Conservation (phyloP, 2,329 filamentous ascomycete genomes). For the Escovopsis sp. region DNA sequence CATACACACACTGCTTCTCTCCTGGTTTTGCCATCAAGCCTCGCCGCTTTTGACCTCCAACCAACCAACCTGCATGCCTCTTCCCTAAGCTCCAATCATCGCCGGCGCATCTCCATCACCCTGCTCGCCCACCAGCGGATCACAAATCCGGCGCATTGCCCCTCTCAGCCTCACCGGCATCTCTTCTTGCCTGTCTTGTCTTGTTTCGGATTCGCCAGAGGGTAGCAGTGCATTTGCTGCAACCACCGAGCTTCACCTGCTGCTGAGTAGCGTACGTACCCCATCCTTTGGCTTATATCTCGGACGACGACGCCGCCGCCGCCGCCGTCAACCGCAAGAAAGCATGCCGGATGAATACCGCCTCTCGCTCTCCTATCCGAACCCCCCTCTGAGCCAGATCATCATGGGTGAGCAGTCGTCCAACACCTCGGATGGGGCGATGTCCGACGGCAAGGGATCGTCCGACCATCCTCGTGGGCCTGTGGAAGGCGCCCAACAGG, state of each 20-base stretch:
- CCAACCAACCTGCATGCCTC: too few relatives aligned
- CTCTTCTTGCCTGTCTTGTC: too few relatives aligned
- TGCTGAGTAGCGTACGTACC: too few relatives aligned
- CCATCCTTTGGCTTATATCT: not conserved
- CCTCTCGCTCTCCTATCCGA: slow-evolving; percentile 20
- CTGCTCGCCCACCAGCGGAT: too few relatives aligned
- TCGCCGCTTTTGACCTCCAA: too few relatives aligned
- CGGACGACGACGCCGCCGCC: not conserved
- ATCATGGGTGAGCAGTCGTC: slow-evolving; percentile 5
- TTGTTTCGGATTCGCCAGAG: not conserved
- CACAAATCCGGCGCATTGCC: too few relatives aligned
- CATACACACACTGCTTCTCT: too few relatives aligned
- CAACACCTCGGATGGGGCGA: not conserved
- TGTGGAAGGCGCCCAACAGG: slow-evolving; percentile 4
- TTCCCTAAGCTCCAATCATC: too few relatives aligned
- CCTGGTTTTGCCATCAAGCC: too few relatives aligned
- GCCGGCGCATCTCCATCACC: too few relatives aligned
- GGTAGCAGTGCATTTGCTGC: not conserved
- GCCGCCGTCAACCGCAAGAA: not conserved
- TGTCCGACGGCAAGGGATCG: not conserved
- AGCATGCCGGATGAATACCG: slow-evolving; percentile 15
- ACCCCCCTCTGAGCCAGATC: slow-evolving; percentile 18
- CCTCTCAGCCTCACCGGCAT: too few relatives aligned
- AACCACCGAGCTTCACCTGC: too few relatives aligned
- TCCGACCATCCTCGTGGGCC: not conserved